Conservation (phyloP, 108 stramenopile genomes). For the Skeletonema menzelii region DNA sequence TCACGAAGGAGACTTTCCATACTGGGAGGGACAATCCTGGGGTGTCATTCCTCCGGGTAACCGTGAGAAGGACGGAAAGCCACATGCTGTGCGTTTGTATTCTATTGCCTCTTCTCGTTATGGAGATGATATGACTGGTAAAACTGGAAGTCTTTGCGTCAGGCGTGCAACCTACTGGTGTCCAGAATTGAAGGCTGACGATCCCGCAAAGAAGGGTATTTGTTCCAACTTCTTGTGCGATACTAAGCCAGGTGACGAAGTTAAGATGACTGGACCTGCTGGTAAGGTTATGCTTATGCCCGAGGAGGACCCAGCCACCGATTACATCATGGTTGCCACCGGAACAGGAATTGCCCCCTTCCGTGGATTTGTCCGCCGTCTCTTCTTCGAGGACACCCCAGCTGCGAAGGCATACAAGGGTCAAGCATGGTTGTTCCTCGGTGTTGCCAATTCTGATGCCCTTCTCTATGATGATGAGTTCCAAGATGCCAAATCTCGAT, state of each 20-base stretch:
- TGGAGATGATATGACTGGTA: slow-evolving; percentile 97
- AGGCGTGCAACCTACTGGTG: slow-evolving; percentile 95
- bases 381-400: slow-evolving; percentile 92
- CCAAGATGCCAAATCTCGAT: slow-evolving; percentile 81
- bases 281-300: slow-evolving; percentile 99
- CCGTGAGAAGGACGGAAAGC: slow-evolving; percentile 95
- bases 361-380: slow-evolving; percentile 96
- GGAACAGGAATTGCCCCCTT: slow-evolving; percentile 98
- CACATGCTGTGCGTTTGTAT: slow-evolving; percentile 95
- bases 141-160: slow-evolving; percentile 94
- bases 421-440: slow-evolving; percentile 96
- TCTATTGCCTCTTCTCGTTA: slow-evolving; percentile 98
- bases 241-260: slow-evolving; percentile 83
- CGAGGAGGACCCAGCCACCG: slow-evolving; percentile 90
- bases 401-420: slow-evolving; percentile 92
- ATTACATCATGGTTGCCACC: slow-evolving; percentile 98
- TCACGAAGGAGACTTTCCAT: slow-evolving; percentile 81
- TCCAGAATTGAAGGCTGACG: slow-evolving; percentile 94
- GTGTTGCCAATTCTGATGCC: slow-evolving; percentile 94
- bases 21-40: slow-evolving; percentile 89
- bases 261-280: slow-evolving; percentile 92
- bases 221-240: slow-evolving; percentile 99
- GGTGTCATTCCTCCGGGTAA: slow-evolving; percentile 94
- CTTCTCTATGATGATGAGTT: slow-evolving; percentile 96
- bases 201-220: slow-evolving; percentile 97